Base-by-base conservation (phyloP, 2,329 filamentous ascomycete genomes). In the Scytalidium lignicola region DNA sequence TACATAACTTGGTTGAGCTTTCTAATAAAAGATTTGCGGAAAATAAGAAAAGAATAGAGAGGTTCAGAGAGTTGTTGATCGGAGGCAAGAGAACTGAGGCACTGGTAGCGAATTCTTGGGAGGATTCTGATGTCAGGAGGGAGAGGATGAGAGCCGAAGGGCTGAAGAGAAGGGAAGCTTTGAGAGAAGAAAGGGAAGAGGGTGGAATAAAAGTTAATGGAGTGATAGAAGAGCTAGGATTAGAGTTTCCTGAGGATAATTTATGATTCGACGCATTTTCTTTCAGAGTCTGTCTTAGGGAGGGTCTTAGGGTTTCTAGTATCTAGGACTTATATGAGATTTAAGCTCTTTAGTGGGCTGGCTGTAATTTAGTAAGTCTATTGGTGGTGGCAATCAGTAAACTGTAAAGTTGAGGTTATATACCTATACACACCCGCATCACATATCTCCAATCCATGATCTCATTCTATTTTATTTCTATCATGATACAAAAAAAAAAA, bases 1-100 rank as follows among this genome's bases (percentile, higher is more conserved):
- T 96, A 4, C 69, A 70, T 40, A 80, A 78, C 50, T 71, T 96
- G 13, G 68, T 91, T 12, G 66, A 70, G 3, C 78, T 95, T 49
- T 82, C 85, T 7, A 91, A 93, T 61, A 80, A 89, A 64, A 75
- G 87, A 44, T 92, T 93, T 60, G 68, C 62, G 8, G 81, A 85
- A 63, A 93, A 92, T 58, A 66, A 69, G 18, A 81, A 80, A 58
- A 75, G 87, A 42, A 90, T 86, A 53, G 74, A 74, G 43, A 74
- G 85, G 40, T 90, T 92, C 56, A 72, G 75, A 41, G 55, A 61
- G 2, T 74, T 78, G 6, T 50, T 65, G 43, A 62, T 64, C 6
- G 50, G 19, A 32, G 45, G 50, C 44, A 51, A 45, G 29, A 54
- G 49, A 50, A 58, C 58, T 47, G 51, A 60, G 28, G 65, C 68